Evolutionary conservation across 2,329 filamentous ascomycete genomes (phyloP).

Genomic region (Fusarium sambucinum): DNA sequence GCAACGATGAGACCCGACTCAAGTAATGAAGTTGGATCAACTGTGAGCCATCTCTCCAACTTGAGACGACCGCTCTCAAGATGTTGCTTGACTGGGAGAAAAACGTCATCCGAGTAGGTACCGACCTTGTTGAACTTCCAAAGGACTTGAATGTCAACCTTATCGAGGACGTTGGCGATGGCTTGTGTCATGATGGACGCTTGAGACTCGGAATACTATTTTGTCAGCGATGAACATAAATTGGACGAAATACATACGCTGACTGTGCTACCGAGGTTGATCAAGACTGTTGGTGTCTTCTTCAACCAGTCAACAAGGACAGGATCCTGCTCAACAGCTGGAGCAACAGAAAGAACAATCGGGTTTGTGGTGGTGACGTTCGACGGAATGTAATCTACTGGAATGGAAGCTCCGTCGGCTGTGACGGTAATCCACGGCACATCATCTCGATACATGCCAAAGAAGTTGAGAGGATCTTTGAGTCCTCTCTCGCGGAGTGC

Average conservation of each 20-base stretch:
- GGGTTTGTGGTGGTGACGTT: slow-evolving; percentile 55
- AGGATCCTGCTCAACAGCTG: slow-evolving; percentile 56
- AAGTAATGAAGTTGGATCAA: slow-evolving; percentile 51
- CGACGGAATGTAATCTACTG: slow-evolving; percentile 30
- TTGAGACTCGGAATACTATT: slow-evolving; percentile 10
- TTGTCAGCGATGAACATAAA: not conserved
- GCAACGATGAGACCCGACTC: slow-evolving; percentile 46
- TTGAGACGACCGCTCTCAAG: slow-evolving; percentile 32
- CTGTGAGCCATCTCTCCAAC: slow-evolving; percentile 46
- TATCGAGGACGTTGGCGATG: not conserved
- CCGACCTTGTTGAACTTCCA: slow-evolving; percentile 48
- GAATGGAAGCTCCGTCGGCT: slow-evolving; percentile 38
- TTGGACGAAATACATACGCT: not conserved
- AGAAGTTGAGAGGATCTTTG: slow-evolving; percentile 39
- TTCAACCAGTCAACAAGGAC: slow-evolving; percentile 59
- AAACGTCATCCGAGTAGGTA: slow-evolving; percentile 21
- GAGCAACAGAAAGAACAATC: slow-evolving; percentile 56
- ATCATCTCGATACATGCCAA: slow-evolving; percentile 45
- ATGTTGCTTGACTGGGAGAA: slow-evolving; percentile 15
- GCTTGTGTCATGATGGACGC: not conserved
- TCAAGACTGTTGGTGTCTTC: slow-evolving; percentile 57
- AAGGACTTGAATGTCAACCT: slow-evolving; percentile 46
- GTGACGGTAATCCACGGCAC: slow-evolving; percentile 50
- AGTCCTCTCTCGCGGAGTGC: slow-evolving; percentile 41
- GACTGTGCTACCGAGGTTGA: slow-evolving; percentile 60